Base-by-base conservation (phyloP, 2,329 filamentous ascomycete genomes). In the Ophiocordyceps robertsii region DNA sequence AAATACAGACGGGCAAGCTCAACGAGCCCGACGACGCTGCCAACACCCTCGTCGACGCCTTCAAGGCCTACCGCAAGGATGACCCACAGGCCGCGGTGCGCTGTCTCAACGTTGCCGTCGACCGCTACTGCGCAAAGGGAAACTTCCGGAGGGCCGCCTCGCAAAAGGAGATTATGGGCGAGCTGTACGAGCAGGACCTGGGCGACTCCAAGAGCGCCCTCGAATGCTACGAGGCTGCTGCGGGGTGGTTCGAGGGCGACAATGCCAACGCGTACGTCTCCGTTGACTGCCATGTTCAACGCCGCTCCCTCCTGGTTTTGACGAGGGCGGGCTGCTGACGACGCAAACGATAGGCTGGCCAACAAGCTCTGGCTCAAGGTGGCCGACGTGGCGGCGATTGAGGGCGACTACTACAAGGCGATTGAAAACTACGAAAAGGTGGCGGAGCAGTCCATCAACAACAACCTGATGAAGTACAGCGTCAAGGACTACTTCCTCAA, bases 401-500 rank as follows among this genome's bases (percentile, higher is more conserved):
- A 88, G 44, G 77, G 69, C 46, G 85, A 95, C 59, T 95, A 94
- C 68, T 80, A 81, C 67, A 86, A 82, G 63, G 77, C 87, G 44
- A 86, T 89, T 53, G 74, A 82, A 48, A 73, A 81, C 51, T 95
- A 84, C 66, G 90, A 96, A 62, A 80, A 82, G 56, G 86, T 95
- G 39, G 84, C 87, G 36, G 73, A 76, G 44, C 73, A 76, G 37
- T 83, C 82, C 31, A 80, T 95, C 54, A 80, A 80, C 62, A 95
- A 93, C 69, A 92, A 93, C 62, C 70, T 95, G 45, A 90, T 93
- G 84, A 84, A 82, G 59, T 94, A 86, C 77, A 86, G 79, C 39
- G 87, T 96, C 49, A 96, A 95, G 65, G 88, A 95, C 51, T 95
- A 95, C 66, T 81, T 95, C 56, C 73, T 96, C 56, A 95, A 95